These are phyloP conservation scores for Pinus tabuliformis DNA, from an alignment of 75 land plant genomes.

Conservation along the genomic window DNA sequence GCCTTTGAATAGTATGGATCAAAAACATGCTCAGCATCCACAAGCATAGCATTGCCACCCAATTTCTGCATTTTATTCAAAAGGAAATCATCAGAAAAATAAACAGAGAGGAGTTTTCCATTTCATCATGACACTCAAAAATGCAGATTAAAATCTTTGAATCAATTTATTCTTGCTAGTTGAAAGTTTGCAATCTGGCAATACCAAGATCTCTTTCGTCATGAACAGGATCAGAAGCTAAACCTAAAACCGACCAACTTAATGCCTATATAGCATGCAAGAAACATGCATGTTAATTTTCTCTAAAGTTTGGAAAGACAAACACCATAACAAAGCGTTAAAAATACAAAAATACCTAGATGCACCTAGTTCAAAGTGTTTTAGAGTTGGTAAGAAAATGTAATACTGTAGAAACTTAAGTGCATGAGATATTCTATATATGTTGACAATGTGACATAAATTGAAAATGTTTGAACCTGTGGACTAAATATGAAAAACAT, in stretches of 20 bases:
- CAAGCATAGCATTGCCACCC: slow-evolving; percentile 97
- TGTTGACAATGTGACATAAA: too few species aligned
- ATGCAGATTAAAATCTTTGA: neutral
- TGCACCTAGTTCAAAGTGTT: neutral
- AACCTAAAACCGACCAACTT: neutral
- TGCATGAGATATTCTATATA: too few species aligned
- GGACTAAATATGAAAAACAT: too few species aligned
- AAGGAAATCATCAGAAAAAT: slow-evolving; percentile 10
- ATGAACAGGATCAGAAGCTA: neutral
- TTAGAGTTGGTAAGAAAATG: neutral
- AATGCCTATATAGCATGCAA: neutral
- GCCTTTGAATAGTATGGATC: slow-evolving; percentile 91
- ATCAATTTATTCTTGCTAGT: neutral
- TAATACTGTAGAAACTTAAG: too few species aligned
- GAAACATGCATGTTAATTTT: neutral
- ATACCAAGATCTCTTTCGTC: neutral
- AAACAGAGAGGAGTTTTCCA: neutral
- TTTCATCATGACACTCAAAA: neutral
- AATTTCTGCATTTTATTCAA: slow-evolving; percentile 53
- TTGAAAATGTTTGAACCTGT: too few species aligned
- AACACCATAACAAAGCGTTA: neutral
- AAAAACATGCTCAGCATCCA: slow-evolving; percentile 98
- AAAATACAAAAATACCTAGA: neutral
- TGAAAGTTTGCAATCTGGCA: neutral
- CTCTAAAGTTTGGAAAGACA: neutral